These are phyloP conservation scores for Iberis amara DNA, from an alignment of 441 rosid genomes.

Conservation along the genomic window DNA sequence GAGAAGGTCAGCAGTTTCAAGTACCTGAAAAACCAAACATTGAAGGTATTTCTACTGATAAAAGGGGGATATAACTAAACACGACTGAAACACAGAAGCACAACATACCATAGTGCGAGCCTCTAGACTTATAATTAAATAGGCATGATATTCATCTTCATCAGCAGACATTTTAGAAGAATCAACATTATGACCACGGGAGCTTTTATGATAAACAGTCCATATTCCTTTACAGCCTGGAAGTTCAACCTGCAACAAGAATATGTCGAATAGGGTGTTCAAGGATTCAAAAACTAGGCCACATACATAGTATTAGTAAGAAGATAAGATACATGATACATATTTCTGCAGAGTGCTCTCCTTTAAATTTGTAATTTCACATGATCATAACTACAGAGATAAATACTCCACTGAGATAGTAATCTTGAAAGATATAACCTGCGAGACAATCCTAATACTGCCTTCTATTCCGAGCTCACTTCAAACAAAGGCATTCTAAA, in stretches of 20 bases:
- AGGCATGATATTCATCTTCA: constrained; percentile 96
- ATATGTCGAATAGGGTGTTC: constrained; percentile 17
- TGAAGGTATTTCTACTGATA: constrained; percentile 18
- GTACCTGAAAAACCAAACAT: constrained; percentile 53
- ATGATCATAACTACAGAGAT: constrained; percentile 17
- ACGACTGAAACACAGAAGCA: constrained; percentile 15
- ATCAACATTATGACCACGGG: constrained; percentile 70
- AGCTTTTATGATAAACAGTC: constrained; percentile 95
- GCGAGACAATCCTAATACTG: constrained; percentile 9
- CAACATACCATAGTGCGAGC: constrained; percentile 82
- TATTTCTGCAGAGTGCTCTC: background rate
- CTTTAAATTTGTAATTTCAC: constrained; percentile 6
- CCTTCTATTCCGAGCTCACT: constrained; percentile 20
- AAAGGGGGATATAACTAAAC: constrained; percentile 11
- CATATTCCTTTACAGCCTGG: constrained; percentile 98
- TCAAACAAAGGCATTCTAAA: constrained; percentile 17
- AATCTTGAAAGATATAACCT: constrained; percentile 22
- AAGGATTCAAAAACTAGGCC: constrained; percentile 11
- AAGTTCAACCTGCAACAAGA: constrained; percentile 73
- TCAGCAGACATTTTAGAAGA: constrained; percentile 59
- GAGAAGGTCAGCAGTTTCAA: constrained; percentile 97
- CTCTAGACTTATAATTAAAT: constrained; percentile 94
- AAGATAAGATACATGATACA: constrained; percentile 10
- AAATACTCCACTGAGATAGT: constrained; percentile 9
- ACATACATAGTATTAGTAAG: constrained; percentile 8